Evolutionary conservation across 78 protist genomes (phyloP).

Genomic region (Dictyostelium capitatum): DNA sequence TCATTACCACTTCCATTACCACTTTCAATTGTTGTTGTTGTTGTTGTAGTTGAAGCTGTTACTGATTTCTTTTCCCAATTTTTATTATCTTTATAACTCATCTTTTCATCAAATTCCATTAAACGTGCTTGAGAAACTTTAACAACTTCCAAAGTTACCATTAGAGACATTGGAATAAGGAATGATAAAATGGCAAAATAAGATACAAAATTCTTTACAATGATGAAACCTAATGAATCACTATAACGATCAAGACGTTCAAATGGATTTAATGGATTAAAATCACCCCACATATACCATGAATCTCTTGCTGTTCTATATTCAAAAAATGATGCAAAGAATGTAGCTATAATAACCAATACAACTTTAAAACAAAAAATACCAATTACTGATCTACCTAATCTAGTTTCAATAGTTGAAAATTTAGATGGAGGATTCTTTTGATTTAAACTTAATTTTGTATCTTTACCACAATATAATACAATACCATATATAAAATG

Average conservation of each 20-base stretch:
- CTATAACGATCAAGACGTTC: background rate
- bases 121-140: constrained; percentile 56
- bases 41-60: background rate
- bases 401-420: constrained; percentile 41
- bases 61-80: background rate
- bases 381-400: constrained; percentile 63
- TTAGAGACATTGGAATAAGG: constrained; percentile 76
- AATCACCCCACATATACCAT: background rate
- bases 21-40: background rate
- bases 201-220: constrained; percentile 60
- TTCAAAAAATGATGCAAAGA: constrained; percentile 32
- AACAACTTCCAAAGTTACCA: constrained; percentile 80
- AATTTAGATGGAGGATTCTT: constrained; percentile 79
- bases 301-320: constrained; percentile 11
- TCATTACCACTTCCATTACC: too few relatives aligned
- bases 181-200: constrained; percentile 73
- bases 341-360: constrained; percentile 55
- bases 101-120: constrained; percentile 68
- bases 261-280: background rate
- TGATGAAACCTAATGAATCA: constrained; percentile 18
- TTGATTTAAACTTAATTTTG: constrained; percentile 81
- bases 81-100: constrained; percentile 36
- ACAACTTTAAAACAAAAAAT: constrained; percentile 51
- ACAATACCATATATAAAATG: constrained; percentile 45
- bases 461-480: constrained; percentile 67